phyloP scores from a whole-genome alignment of 306 rosid species.

The Acacia crassicarpa region DNA sequence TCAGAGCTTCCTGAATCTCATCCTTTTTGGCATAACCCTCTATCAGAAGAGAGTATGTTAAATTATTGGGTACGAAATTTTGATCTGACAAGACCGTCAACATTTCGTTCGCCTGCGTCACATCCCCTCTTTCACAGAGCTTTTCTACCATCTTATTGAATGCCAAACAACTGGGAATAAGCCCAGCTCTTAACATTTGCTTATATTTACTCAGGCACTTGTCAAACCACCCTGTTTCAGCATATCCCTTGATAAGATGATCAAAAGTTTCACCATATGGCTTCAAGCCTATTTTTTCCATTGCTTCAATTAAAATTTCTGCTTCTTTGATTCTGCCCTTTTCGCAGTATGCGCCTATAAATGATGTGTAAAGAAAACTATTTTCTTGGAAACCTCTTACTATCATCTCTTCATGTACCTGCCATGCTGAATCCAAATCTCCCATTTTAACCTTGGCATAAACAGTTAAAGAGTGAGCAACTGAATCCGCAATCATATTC shows the following conservation, averaged over 20 bases:
- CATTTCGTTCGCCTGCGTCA: slow-evolving; percentile 48
- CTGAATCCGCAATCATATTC: slow-evolving; percentile 61
- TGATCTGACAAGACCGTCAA: slow-evolving; percentile 65
- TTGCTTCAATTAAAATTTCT: slow-evolving; percentile 48
- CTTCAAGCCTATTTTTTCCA: slow-evolving; percentile 61
- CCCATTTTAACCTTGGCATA: slow-evolving; percentile 51
- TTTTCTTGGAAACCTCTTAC: slow-evolving; percentile 65
- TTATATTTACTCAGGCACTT: slow-evolving; percentile 51
- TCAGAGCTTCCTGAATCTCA: slow-evolving; percentile 53
- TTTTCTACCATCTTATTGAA: slow-evolving; percentile 61
- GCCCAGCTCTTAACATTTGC: slow-evolving; percentile 56
- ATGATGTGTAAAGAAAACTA: slow-evolving; percentile 61
- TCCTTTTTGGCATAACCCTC: slow-evolving; percentile 51
- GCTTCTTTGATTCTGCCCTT: slow-evolving; percentile 64
- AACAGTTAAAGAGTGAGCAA: slow-evolving; percentile 67
- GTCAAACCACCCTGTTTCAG: slow-evolving; percentile 41
- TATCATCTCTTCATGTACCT: slow-evolving; percentile 60
- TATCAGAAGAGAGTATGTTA: slow-evolving; percentile 54
- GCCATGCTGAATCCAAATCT: slow-evolving; percentile 43
- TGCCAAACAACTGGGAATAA: slow-evolving; percentile 61
- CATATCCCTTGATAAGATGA: slow-evolving; percentile 62
- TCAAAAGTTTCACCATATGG: slow-evolving; percentile 57
- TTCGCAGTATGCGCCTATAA: slow-evolving; percentile 59
- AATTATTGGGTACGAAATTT: slow-evolving; percentile 60
- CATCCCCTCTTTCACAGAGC: slow-evolving; percentile 55